Base-by-base conservation (phyloP, 2,329 filamentous ascomycete genomes). In the Neoscytalidium dimidiatum region DNA sequence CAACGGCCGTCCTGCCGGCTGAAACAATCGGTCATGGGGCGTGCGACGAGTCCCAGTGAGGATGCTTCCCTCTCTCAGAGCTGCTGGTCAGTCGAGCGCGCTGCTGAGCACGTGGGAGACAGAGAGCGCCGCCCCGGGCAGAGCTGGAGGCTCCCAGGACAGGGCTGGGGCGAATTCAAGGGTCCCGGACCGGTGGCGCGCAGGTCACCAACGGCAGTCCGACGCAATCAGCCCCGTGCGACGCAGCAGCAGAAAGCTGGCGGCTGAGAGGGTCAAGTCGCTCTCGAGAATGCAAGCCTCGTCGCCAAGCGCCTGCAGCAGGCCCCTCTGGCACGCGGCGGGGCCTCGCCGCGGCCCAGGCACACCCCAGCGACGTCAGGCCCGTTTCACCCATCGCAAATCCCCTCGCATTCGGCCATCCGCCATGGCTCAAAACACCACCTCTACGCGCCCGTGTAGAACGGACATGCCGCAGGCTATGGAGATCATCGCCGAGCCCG, bases 351-450 rank as follows among this genome's bases (percentile, higher is more conserved):
- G 41, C 26, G n/a, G 26, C n/a, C 56, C 41, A 7, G 28, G n/a
- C 41, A 26, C 49, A 28, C 33, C 51, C 52, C 19, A 35, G 13
- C 35, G 33, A 57, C 52, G 41, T 44, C 56, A 46, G 41, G 43
- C 8, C 56, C 41, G 56, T 60, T 60, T 60, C 56, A 60, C 35
- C 56, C n/a, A 11, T n/a, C 23, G 56, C 56, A 23, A 60, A 60
- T 60, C 56, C 46, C 28, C 41, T 48, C 56, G 56, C 28, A 44
- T 31, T 35, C 31, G 26, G 53, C 35, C 53, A n/a, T 13, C 21
- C 53, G 53, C 53, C 38, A 60, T 60, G 56, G 56, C 56, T 33
- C 56, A 60, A 60, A 60, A 60, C 56, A 60, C 56, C 56, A 60
- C 41, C 35, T 44, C 56, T 60, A 60, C 56, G 56, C 56, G 56